These are phyloP conservation scores for Bipolaris zeicola DNA, from an alignment of 2,329 filamentous ascomycete genomes.

Conservation along the genomic window DNA sequence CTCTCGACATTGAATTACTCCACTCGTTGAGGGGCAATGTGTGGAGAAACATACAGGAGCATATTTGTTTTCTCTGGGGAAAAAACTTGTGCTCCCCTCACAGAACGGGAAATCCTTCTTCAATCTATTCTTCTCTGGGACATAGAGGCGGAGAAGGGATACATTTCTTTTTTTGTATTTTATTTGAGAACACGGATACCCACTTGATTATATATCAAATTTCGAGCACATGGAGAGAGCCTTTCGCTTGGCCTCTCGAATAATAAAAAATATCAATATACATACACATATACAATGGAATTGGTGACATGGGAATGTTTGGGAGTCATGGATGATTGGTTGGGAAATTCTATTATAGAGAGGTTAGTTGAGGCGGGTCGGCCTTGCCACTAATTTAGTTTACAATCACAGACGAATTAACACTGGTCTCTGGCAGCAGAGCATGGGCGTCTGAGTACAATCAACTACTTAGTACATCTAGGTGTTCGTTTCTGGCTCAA, in stretches of 20 bases:
- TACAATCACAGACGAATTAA: background rate
- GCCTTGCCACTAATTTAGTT: background rate
- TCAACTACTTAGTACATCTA: background rate
- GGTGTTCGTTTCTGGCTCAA: too few species aligned
- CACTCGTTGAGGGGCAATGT: too few species aligned
- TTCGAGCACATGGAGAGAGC: background rate
- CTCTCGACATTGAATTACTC: too few species aligned
- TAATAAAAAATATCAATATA: background rate
- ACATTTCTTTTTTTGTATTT: background rate
- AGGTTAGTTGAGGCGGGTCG: background rate
- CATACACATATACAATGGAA: background rate
- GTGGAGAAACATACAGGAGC: too few species aligned
- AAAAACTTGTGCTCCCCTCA: background rate
- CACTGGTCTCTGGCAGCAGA: background rate
- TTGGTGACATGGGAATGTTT: too few species aligned
- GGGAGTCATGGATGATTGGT: background rate
- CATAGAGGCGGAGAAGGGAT: background rate
- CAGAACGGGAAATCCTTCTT: background rate
- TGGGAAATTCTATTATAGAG: background rate
- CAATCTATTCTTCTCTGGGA: background rate
- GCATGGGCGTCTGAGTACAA: background rate
- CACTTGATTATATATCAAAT: background rate
- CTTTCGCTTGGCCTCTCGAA: background rate
- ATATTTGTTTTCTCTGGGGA: too few species aligned
- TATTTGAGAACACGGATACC: conserved; percentile 5